A percentile compares a stretch with the other conserved stretches of the same genome.
Conservation (phyloP, 106 monocot genomes). For the Apostasia shenzhenica region DNA sequence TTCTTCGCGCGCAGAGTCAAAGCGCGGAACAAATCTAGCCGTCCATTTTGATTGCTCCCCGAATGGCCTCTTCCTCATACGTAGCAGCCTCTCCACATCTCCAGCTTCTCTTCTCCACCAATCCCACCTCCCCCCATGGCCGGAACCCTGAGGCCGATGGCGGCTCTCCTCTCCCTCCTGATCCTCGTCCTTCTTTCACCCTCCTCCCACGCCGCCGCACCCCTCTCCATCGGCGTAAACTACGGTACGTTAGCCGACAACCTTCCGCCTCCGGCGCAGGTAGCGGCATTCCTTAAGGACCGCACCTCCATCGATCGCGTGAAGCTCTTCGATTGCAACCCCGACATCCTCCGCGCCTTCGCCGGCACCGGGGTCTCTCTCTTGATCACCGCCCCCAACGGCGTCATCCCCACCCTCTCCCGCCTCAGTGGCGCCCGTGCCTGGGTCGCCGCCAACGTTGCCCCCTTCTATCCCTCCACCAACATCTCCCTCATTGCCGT, state of each 20-base stretch:
- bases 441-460: slow-evolving; percentile 61
- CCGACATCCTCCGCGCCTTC: slow-evolving; percentile 78
- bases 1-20: no score
- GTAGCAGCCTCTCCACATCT: no score
- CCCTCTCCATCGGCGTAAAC: slow-evolving; percentile 76
- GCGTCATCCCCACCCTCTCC: slow-evolving; percentile 49
- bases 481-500: slow-evolving; percentile 65
- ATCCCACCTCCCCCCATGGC: background rate
- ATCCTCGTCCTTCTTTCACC: slow-evolving; percentile 12
- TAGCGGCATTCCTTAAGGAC: slow-evolving; percentile 62
- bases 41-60: no score
- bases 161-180: background rate
- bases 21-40: no score
- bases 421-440: slow-evolving; percentile 21
- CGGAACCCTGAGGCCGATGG: background rate
- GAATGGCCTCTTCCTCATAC: no score
- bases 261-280: slow-evolving; percentile 71
- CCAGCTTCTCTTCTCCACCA: background rate
- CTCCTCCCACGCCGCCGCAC: background rate
- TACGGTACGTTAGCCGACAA: slow-evolving; percentile 74
- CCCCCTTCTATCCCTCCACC: slow-evolving; percentile 76
- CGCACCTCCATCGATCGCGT: slow-evolving; percentile 65
- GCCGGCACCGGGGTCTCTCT: slow-evolving; percentile 57
- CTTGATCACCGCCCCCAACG: slow-evolving; percentile 56
- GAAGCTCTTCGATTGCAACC: slow-evolving; percentile 82